Evolutionary conservation across 352 stramenopile species (phyloP).

Genomic region (Phytophthora agathidicida): DNA sequence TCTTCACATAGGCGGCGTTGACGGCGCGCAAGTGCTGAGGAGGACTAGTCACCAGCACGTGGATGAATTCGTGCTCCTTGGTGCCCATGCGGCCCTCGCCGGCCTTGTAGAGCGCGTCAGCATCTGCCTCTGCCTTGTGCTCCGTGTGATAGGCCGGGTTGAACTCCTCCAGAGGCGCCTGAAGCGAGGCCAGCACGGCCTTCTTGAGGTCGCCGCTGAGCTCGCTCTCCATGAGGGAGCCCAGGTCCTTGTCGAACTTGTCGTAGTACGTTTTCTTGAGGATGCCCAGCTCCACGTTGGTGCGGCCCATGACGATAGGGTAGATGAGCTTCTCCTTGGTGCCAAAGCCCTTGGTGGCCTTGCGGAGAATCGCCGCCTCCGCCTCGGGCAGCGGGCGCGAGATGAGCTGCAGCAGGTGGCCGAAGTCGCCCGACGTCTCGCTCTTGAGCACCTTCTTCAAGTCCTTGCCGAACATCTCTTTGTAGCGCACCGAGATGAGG

Average conservation of each 20-base stretch:
- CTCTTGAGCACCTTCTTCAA: slow-evolving; percentile 68
- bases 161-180: slow-evolving; percentile 58
- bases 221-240: slow-evolving; percentile 60
- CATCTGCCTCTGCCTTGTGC: slow-evolving; percentile 62
- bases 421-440: slow-evolving; percentile 70
- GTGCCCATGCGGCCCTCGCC: slow-evolving; percentile 74
- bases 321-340: slow-evolving; percentile 80
- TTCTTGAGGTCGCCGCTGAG: slow-evolving; percentile 78
- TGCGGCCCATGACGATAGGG: slow-evolving; percentile 67
- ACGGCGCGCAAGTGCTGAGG: slow-evolving; percentile 64
- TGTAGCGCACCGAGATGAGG: slow-evolving; percentile 72
- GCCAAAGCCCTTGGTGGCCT: slow-evolving; percentile 70
- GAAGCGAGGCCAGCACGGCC: slow-evolving; percentile 70
- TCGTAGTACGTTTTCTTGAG: slow-evolving; percentile 85
- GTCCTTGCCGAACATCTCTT: slow-evolving; percentile 59
- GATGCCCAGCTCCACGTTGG: slow-evolving; percentile 75
- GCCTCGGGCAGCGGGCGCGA: slow-evolving; percentile 59
- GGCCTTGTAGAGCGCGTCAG: slow-evolving; percentile 69
- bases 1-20: slow-evolving; percentile 59
- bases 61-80: slow-evolving; percentile 70
- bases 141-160: slow-evolving; percentile 63
- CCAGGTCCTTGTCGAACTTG: slow-evolving; percentile 62
- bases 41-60: slow-evolving; percentile 54
- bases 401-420: slow-evolving; percentile 68
- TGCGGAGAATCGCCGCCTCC: slow-evolving; percentile 64